A percentile compares a stretch with the other conserved stretches of the same genome.
phyloP scores from a whole-genome alignment of 2,329 filamentous ascomycete genomes.

The Epichloe glyceriae region DNA sequence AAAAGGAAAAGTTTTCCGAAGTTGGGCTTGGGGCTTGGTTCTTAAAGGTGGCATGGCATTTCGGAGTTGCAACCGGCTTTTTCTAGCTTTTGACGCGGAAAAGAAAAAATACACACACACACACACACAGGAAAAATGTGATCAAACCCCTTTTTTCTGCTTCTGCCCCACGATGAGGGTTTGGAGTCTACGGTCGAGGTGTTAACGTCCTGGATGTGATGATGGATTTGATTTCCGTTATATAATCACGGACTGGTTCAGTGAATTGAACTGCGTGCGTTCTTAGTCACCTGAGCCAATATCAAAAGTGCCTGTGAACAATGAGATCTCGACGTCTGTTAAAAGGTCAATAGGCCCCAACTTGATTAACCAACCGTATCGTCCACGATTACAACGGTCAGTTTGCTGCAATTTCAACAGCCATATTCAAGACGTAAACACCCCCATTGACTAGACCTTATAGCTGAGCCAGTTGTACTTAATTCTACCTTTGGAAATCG shows the following conservation, averaged over 20 bases:
- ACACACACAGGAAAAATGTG: slow-evolving; percentile 17
- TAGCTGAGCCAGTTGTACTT: not conserved
- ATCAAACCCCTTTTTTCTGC: slow-evolving; percentile 15
- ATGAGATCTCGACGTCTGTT: not conserved
- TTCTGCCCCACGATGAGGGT: not conserved
- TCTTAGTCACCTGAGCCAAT: not conserved
- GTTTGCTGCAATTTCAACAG: not conserved
- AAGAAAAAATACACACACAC: slow-evolving; percentile 18
- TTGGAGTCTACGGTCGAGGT: not conserved
- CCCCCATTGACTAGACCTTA: not conserved
- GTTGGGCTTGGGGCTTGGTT: slow-evolving; percentile 30
- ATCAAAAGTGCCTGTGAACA: not conserved
- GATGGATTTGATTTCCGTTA: slow-evolving; percentile 1
- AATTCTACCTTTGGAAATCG: slow-evolving; percentile 8
- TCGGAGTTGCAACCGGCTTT: slow-evolving; percentile 33
- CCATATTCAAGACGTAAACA: not conserved
- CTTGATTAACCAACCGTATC: not conserved
- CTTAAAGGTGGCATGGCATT: slow-evolving; percentile 30
- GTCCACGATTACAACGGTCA: not conserved
- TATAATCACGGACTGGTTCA: not conserved
- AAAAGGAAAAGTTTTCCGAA: slow-evolving; percentile 15
- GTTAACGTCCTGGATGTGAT: slow-evolving; percentile 5
- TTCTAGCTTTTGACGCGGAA: slow-evolving; percentile 29
- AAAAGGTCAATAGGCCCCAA: not conserved
- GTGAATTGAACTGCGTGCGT: not conserved